Evolutionary conservation across 139 green algal genomes (phyloP).

Genomic region (Micractinium sp.): DNA sequence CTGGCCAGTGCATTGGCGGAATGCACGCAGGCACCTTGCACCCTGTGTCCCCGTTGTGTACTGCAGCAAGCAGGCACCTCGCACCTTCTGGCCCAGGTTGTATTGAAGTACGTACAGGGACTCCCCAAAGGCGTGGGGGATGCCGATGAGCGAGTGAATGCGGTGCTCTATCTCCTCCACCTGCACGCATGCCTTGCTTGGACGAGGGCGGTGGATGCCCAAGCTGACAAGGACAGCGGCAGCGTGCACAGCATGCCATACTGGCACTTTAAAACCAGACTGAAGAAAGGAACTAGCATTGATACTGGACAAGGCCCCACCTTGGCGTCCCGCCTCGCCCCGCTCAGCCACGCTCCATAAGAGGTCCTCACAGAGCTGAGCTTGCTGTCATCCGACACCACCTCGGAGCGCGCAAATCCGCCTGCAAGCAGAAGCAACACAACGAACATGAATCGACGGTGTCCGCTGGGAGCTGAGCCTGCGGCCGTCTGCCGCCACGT

Average conservation of each 20-base stretch:
- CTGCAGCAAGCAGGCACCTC: too few species aligned
- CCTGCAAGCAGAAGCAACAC: background rate
- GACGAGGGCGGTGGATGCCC: too few species aligned
- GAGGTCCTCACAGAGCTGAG: slow-evolving; percentile 2
- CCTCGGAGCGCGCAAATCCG: slow-evolving; percentile 20
- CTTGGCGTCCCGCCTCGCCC: slow-evolving; percentile 9
- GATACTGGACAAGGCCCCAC: background rate
- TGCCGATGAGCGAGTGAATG: slow-evolving; percentile 40
- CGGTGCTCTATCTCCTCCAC: slow-evolving; percentile 43
- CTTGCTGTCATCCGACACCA: slow-evolving; percentile 10
- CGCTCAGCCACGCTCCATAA: slow-evolving; percentile 36
- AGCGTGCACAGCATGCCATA: too few species aligned
- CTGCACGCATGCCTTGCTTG: background rate
- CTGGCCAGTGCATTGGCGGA: too few species aligned
- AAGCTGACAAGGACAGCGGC: background rate
- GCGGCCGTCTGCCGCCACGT: too few species aligned
- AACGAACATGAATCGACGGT: too few species aligned
- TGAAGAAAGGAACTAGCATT: too few species aligned
- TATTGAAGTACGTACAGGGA: slow-evolving; percentile 37
- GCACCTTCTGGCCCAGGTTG: slow-evolving; percentile 2
- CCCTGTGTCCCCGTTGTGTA: background rate
- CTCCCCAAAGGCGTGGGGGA: slow-evolving; percentile 51
- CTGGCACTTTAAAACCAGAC: too few species aligned
- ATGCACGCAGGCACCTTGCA: too few species aligned
- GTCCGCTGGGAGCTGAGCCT: too few species aligned